These are phyloP conservation scores for Aspergillus mulundensis DNA, from an alignment of 495 filamentous ascomycete species.

Conservation along the genomic window DNA sequence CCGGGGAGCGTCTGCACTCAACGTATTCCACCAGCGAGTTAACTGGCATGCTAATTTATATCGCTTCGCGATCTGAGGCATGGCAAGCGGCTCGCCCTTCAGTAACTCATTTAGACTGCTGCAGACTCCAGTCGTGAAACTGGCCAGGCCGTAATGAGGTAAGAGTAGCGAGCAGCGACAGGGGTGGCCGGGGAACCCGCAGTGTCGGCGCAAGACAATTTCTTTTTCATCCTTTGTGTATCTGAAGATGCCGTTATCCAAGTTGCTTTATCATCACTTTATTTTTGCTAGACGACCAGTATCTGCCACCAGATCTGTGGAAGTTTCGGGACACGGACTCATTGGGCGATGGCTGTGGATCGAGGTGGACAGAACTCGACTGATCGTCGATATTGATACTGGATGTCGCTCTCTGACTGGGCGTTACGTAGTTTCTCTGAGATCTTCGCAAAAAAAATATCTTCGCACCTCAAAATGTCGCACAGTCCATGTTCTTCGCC, in stretches of 20 bases:
- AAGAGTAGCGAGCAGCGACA: slow-evolving; percentile 13
- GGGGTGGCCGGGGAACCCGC: not conserved
- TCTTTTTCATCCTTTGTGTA: slow-evolving; percentile 3
- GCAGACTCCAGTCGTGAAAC: not conserved
- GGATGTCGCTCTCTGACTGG: not conserved
- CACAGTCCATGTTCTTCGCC: not conserved
- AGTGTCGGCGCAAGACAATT: slow-evolving; percentile 1
- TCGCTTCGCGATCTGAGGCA: not conserved
- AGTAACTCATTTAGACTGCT: not conserved
- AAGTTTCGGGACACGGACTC: not conserved
- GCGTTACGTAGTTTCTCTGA: not conserved
- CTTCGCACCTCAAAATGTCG: not conserved
- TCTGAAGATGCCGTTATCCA: not conserved
- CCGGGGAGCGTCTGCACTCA: slow-evolving; percentile 8
- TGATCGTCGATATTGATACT: not conserved
- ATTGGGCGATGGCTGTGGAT: not conserved
- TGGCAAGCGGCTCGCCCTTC: slow-evolving; percentile 6
- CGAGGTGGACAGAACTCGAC: not conserved
- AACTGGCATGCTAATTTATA: not conserved
- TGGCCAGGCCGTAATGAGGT: slow-evolving; percentile 8
- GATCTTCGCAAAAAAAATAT: not conserved
- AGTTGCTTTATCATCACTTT: not conserved
- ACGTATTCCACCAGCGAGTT: not conserved
- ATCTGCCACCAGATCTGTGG: not conserved
- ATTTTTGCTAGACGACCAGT: not conserved